These are phyloP conservation scores for Wickerhamomyces rabaulensis DNA, from an alignment of 805 yeast species.

Conservation along the genomic window DNA sequence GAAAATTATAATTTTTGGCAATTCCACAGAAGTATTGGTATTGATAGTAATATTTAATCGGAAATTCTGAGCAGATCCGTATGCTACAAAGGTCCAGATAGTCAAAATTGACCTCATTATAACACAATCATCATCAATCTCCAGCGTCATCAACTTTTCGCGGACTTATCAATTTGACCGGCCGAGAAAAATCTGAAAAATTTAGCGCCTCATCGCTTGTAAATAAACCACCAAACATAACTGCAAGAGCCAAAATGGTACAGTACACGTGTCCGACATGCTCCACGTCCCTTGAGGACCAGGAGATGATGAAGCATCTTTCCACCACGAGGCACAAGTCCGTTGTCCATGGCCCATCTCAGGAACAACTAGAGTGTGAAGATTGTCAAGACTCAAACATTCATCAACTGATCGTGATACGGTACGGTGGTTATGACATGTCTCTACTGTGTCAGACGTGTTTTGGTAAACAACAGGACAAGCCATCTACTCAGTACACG, in stretches of 20 bases:
- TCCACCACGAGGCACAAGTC: constrained; percentile 49
- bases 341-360: constrained; percentile 28
- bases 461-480: constrained; percentile 35
- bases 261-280: constrained; percentile 44
- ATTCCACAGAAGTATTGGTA: too few relatives aligned
- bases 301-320: constrained; percentile 46
- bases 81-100: too few relatives aligned
- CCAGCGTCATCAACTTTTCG: too few relatives aligned
- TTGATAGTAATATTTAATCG: too few relatives aligned
- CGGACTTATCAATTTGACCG: too few relatives aligned
- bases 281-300: constrained; percentile 27
- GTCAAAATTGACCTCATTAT: too few relatives aligned
- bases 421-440: constrained; percentile 55
- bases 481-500: constrained; percentile 45
- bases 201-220: too few relatives aligned
- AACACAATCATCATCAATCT: too few relatives aligned
- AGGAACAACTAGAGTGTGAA: constrained; percentile 48
- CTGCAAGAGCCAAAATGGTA: constrained; percentile 13
- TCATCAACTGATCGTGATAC: constrained; percentile 43
- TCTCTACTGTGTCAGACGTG: constrained; percentile 43
- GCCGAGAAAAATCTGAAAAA: too few relatives aligned
- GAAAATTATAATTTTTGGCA: too few relatives aligned
- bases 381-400: constrained; percentile 50
- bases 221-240: too few relatives aligned
- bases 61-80: too few relatives aligned